Percentiles rank a stretch among this genome's conserved stretches.
Conservation (phyloP, 75 land plant species). For the Pinus tabuliformis region DNA sequence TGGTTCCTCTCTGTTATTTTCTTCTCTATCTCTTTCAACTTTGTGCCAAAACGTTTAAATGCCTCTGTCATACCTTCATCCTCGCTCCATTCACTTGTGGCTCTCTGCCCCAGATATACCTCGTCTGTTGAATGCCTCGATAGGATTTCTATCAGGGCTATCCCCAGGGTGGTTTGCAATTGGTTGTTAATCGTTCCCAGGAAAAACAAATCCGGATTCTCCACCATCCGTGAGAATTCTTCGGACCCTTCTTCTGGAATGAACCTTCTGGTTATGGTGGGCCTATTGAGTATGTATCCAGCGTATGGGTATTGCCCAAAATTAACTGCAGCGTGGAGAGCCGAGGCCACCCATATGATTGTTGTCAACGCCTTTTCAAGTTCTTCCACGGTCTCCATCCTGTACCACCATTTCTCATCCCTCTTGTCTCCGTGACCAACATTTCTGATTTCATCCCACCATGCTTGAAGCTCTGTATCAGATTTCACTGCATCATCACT, state of each 20-base stretch:
- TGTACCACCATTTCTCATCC: constrained; percentile 45
- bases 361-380: constrained; percentile 34
- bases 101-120: constrained; percentile 67
- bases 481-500: constrained; percentile 17
- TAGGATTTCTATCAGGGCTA: constrained; percentile 42
- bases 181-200: neutral
- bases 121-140: constrained; percentile 81
- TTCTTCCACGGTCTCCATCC: constrained; percentile 24
- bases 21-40: neutral
- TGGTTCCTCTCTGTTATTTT: neutral
- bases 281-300: constrained; percentile 63
- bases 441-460: constrained; percentile 49
- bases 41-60: neutral
- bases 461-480: constrained; percentile 51
- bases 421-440: constrained; percentile 57
- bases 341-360: constrained; percentile 38
- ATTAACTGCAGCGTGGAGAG: constrained; percentile 45
- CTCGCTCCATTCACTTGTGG: constrained; percentile 17
- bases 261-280: constrained; percentile 49
- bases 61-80: neutral
- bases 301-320: constrained; percentile 70
- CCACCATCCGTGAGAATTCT: too few relatives aligned
- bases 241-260: constrained; percentile 48
- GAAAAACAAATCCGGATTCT: neutral
- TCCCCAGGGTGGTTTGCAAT: neutral